Conservation (phyloP, 2,329 filamentous ascomycete species). For the Epichloe typhina region DNA sequence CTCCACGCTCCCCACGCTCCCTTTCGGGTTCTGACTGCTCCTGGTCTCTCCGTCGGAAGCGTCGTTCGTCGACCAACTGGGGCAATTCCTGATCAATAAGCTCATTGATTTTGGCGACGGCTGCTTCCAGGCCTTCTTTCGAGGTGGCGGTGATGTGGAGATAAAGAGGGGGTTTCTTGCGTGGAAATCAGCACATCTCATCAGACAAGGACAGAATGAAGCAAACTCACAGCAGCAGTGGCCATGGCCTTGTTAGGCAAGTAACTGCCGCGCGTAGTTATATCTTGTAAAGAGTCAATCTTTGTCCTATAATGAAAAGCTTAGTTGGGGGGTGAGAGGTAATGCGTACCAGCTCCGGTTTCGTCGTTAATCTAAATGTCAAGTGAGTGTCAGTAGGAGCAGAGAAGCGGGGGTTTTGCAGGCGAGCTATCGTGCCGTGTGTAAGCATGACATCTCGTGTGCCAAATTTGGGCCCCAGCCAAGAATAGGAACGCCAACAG, state of each 20-base stretch:
- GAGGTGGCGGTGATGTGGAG: conserved; percentile 89
- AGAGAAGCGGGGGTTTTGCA: conserved; percentile 49
- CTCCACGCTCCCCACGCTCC: conserved; percentile 18
- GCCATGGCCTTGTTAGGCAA: conserved; percentile 98
- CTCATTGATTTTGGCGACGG: conserved; percentile 79
- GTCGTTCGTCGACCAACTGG: conserved; percentile 85
- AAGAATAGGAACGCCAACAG: conserved; percentile 14
- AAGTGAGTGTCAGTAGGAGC: conserved; percentile 90
- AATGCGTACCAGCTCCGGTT: conserved; percentile 95
- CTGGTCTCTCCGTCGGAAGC: conserved; percentile 73
- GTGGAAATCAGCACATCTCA: neutral
- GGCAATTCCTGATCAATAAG: conserved; percentile 93
- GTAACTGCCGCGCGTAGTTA: conserved; percentile 93
- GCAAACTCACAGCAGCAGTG: conserved; percentile 63
- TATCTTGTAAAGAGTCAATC: conserved; percentile 60
- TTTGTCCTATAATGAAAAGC: conserved; percentile 24
- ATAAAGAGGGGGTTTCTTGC: conserved; percentile 85
- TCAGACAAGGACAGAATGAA: neutral
- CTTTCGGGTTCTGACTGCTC: conserved; percentile 63
- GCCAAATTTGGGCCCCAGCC: conserved; percentile 8
- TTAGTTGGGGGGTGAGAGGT: conserved; percentile 16
- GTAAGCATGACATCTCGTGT: conserved; percentile 55
- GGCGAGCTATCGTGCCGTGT: conserved; percentile 53
- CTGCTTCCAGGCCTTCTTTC: conserved; percentile 83
- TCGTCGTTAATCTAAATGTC: conserved; percentile 96